Base-by-base conservation (phyloP, 1,139 yeast genomes). In the Hyphopichia buzzinii region DNA sequence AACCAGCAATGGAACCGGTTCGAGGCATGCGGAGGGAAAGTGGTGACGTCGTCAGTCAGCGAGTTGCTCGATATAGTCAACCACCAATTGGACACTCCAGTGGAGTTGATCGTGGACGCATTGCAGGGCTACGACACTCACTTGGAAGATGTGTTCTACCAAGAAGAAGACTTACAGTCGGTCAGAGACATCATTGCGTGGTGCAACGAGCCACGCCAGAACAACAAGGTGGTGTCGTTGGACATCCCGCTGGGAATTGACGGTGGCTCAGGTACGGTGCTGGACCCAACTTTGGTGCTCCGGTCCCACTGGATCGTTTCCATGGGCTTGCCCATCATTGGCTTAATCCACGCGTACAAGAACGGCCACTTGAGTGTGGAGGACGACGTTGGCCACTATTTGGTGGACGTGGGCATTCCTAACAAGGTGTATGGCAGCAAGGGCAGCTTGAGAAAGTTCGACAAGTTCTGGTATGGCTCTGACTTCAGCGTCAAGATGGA, bases 181-280 rank as follows among this genome's bases (percentile, higher is more conserved):
- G 74, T 77, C n/a, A 48, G 52, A 7, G 53, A 62, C n/a, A 50
- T 84, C 17, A 72, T 86, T 21, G 61, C 61, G 13, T 89, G 96
- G 96, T 77, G 85, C 42, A 84, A 84, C 45, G 65, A 64, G 34
- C 74, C 74, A n/a, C 54, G 54, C 11, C 67, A 64, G 28, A 63
- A 64, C 31, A 63, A 73, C 7, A 74, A 77, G 33, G 63, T 81
- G 11, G 64, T 86, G 66, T 84, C 95, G 0, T 57, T 89, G 19
- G 96, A 88, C 50, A 77, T 86, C 24, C 94, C 96, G 3, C 76
- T 90, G 0, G 96, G 96, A 6, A 68, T 85, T 29, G 96, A 88
- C 52, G 84, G 94, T 7, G 87, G 95, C 4, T 81, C 94, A 0
- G 96, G 96, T 7, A 72, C 81, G 4, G 52, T 63, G 2, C 55